Percentiles rank a stretch among this genome's conserved stretches.
These are phyloP conservation scores for Talaromyces adpressus DNA, from an alignment of 495 filamentous ascomycete genomes.

Conservation along the genomic window DNA sequence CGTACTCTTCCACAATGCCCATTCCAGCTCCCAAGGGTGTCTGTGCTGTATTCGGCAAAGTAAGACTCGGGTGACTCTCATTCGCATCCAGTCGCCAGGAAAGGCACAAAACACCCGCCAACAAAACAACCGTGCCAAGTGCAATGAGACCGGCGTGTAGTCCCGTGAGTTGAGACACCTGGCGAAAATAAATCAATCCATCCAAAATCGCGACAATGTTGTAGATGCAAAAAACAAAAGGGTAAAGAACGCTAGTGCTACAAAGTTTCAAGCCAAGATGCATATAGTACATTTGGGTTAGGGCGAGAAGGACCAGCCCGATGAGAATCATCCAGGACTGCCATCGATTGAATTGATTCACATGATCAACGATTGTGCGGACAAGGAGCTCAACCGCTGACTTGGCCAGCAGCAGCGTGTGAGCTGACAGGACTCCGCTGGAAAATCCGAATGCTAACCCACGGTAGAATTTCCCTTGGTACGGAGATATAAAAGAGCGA, in stretches of 20 bases:
- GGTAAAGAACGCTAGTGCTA: conserved; percentile 94
- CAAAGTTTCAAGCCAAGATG: conserved; percentile 89
- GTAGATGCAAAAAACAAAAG: conserved; percentile 97
- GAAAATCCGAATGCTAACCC: conserved; percentile 85
- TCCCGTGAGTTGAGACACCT: conserved; percentile 68
- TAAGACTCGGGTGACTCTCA: conserved; percentile 44
- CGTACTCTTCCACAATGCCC: conserved; percentile 33
- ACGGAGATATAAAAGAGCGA: conserved; percentile 33
- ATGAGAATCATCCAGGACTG: conserved; percentile 93
- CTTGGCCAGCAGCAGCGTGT: conserved; percentile 89
- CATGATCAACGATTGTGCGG: conserved; percentile 75
- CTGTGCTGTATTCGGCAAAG: conserved; percentile 30
- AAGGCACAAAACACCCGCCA: conserved; percentile 81
- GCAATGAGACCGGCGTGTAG: conserved; percentile 79
- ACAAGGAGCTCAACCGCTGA: conserved; percentile 96
- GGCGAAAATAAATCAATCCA: conserved; percentile 93
- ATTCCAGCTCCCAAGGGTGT: conserved; percentile 37
- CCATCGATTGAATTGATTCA: conserved; percentile 96
- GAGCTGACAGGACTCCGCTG: conserved; percentile 90
- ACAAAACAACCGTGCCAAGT: conserved; percentile 77
- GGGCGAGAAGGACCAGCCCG: conserved; percentile 71
- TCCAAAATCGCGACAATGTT: conserved; percentile 99
- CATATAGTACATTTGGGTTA: conserved; percentile 91
- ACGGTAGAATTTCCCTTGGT: conserved; percentile 69
- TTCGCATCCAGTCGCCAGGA: conserved; percentile 87